phyloP scores from a whole-genome alignment of 2,329 filamentous ascomycete genomes.

The Dendryphion nanum region DNA sequence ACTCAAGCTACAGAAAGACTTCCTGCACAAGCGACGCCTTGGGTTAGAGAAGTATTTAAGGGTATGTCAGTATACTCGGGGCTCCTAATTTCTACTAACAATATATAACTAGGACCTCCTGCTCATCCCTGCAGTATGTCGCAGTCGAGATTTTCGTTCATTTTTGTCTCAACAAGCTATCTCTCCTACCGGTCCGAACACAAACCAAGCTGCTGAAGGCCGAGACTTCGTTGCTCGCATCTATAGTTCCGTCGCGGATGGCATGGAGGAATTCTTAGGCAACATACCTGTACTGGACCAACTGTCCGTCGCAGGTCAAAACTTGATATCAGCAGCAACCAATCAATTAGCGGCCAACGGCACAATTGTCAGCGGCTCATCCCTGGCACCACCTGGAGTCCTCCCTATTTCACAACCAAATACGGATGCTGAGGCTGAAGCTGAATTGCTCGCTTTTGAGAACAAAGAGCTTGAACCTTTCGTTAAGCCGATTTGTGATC shows the following conservation, averaged over 20 bases:
- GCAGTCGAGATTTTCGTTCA: slow-evolving; percentile 84
- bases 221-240: slow-evolving; percentile 87
- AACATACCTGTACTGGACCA: slow-evolving; percentile 96
- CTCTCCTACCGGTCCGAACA: slow-evolving; percentile 62
- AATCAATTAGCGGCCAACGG: slow-evolving; percentile 47
- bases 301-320: slow-evolving; percentile 87
- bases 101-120: slow-evolving; percentile 63
- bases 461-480: slow-evolving; percentile 80
- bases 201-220: slow-evolving; percentile 60
- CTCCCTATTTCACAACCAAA: slow-evolving; percentile 48
- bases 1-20: slow-evolving; percentile 95
- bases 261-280: slow-evolving; percentile 96
- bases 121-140: slow-evolving; percentile 86
- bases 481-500: slow-evolving; percentile 96
- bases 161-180: slow-evolving; percentile 88
- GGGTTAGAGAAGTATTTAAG: slow-evolving; percentile 81
- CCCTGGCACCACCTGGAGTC: slow-evolving; percentile 16
- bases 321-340: slow-evolving; percentile 73
- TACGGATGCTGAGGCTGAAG: slow-evolving; percentile 75
- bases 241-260: slow-evolving; percentile 95
- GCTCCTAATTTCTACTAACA: neutral
- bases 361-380: neutral
- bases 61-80: slow-evolving; percentile 12
- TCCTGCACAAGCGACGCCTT: slow-evolving; percentile 80
- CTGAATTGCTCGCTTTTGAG: slow-evolving; percentile 90